A percentile compares a stretch with the other conserved stretches of the same genome.
These are phyloP conservation scores for Cryphonectria radicalis DNA, from an alignment of 2,329 filamentous ascomycete genomes.

Conservation along the genomic window DNA sequence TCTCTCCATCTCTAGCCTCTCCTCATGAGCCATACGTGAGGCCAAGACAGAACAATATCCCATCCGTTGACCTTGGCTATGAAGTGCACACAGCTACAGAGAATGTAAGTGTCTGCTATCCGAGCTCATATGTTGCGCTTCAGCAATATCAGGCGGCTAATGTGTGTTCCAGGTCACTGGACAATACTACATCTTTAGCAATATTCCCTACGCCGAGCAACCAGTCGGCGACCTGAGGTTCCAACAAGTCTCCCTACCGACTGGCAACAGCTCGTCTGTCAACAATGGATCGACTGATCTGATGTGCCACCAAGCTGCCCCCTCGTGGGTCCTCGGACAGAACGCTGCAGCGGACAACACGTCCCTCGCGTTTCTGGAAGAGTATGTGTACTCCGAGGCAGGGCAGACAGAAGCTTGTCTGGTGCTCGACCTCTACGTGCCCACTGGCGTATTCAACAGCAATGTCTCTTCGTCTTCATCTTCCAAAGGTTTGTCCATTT, in stretches of 20 bases:
- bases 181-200: slow-evolving; percentile 44
- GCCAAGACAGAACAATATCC: slow-evolving; percentile 9
- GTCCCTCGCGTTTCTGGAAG: slow-evolving; percentile 24
- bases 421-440: slow-evolving; percentile 54
- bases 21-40: neutral
- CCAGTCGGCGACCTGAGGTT: slow-evolving; percentile 43
- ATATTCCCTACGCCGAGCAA: slow-evolving; percentile 44
- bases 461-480: slow-evolving; percentile 1
- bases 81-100: slow-evolving; percentile 34
- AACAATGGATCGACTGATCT: slow-evolving; percentile 27
- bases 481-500: slow-evolving; percentile 4
- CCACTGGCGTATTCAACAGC: slow-evolving; percentile 39
- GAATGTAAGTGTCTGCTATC: slow-evolving; percentile 30
- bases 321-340: slow-evolving; percentile 35
- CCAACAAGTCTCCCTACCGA: slow-evolving; percentile 36
- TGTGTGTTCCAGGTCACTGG: slow-evolving; percentile 35
- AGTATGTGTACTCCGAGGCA: slow-evolving; percentile 28
- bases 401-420: slow-evolving; percentile 51
- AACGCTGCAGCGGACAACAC: slow-evolving; percentile 26
- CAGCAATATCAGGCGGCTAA: neutral
- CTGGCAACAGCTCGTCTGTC: slow-evolving; percentile 34
- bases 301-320: slow-evolving; percentile 39
- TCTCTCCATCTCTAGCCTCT: slow-evolving; percentile 7
- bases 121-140: neutral
- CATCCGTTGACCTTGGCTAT: slow-evolving; percentile 37